A percentile compares a stretch with the other conserved stretches of the same genome.
Conservation (phyloP, 2,329 filamentous ascomycete species). For the Aspergillus sp. region DNA sequence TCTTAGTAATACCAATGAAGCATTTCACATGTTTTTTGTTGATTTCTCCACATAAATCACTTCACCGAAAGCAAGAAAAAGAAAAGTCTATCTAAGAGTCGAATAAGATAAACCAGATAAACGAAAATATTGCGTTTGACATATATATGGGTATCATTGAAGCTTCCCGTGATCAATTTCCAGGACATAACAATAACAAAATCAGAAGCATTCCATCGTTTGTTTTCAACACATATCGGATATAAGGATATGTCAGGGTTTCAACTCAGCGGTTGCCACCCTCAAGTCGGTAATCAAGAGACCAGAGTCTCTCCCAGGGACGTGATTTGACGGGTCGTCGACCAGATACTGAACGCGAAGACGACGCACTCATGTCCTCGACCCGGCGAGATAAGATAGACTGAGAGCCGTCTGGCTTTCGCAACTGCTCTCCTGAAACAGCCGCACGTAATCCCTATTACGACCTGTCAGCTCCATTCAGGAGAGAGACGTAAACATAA, state of each 20-base stretch:
- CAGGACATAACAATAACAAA: background rate
- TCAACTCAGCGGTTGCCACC: constrained; percentile 1
- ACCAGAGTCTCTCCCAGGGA: constrained; percentile 41
- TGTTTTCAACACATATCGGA: background rate
- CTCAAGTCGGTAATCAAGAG: constrained; percentile 38
- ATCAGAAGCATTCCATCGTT: constrained; percentile 4
- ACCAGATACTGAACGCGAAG: constrained; percentile 20
- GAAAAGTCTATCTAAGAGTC: no score
- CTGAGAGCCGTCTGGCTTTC: constrained; percentile 1
- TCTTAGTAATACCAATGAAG: no score
- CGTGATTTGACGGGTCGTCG: constrained; percentile 21
- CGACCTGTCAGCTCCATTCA: constrained; percentile 16
- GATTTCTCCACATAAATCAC: no score
- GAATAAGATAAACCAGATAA: no score
- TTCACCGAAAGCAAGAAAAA: no score
- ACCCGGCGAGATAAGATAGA: constrained; percentile 11
- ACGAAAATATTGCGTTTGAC: constrained; percentile 1
- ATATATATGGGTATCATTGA: constrained; percentile 16
- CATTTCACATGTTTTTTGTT: no score
- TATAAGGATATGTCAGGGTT: background rate
- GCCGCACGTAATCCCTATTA: constrained; percentile 13
- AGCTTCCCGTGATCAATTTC: constrained; percentile 5
- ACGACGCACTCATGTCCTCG: constrained; percentile 9
- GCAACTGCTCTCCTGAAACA: constrained; percentile 1
- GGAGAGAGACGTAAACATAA: background rate